phyloP scores from a whole-genome alignment of 2,329 filamentous ascomycete species.

The Pyrenochaeta sp. region DNA sequence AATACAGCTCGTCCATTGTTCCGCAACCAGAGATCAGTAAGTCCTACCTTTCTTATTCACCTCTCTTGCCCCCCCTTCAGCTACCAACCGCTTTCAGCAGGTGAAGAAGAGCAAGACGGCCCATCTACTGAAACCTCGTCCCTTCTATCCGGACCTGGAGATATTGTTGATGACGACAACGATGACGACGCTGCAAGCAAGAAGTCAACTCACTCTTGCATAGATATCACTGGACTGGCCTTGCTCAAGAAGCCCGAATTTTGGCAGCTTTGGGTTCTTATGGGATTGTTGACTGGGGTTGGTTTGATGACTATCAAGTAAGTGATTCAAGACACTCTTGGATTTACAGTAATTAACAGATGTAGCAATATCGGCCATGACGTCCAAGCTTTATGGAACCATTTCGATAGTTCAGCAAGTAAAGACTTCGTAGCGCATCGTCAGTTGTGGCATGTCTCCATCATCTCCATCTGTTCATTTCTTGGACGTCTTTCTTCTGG shows the following conservation, averaged over 20 bases:
- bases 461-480: constrained; percentile 90
- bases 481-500: constrained; percentile 75
- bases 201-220: constrained; percentile 76
- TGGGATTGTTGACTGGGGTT: constrained; percentile 90
- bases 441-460: constrained; percentile 92
- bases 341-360: constrained; percentile 19
- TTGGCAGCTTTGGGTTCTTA: constrained; percentile 87
- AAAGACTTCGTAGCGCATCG: constrained; percentile 79
- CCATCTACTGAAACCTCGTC: constrained; percentile 80
- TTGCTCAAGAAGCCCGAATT: constrained; percentile 80
- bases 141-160: constrained; percentile 74
- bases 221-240: constrained; percentile 88
- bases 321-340: constrained; percentile 45
- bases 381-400: constrained; percentile 85
- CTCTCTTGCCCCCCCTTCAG: constrained; percentile 28
- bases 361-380: constrained; percentile 92
- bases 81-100: constrained; percentile 47
- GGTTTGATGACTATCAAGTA: constrained; percentile 99
- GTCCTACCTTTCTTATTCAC: constrained; percentile 40
- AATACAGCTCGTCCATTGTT: constrained; percentile 48
- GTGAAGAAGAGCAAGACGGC: constrained; percentile 46
- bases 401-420: constrained; percentile 77
- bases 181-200: constrained; percentile 63
- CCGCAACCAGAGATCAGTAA: constrained; percentile 70
- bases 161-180: constrained; percentile 56